These are phyloP conservation scores for Vitis vinifera DNA, from an alignment of 164 flowering plant genomes.

Conservation along the genomic window ASM3070453v1 NC_081811.1:25608501-25609000, in stretches of 20 bases:
- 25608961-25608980: background rate
- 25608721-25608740: conserved; percentile 29
- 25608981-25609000: background rate
- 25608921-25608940: conserved; percentile 13
- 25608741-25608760: conserved; percentile 27
- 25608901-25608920: conserved; percentile 11
- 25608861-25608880: conserved; percentile 8
- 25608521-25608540: conserved; percentile 17
- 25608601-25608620: conserved; percentile 23
- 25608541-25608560: conserved; percentile 10
- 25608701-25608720: conserved; percentile 47
- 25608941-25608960: background rate
- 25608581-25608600: conserved; percentile 17
- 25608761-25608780: conserved; percentile 32
- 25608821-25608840: conserved; percentile 12
- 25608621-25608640: conserved; percentile 24
- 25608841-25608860: conserved; percentile 28
- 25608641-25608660: conserved; percentile 27
- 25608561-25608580: conserved; percentile 27
- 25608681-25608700: conserved; percentile 34
- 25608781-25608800: conserved; percentile 24
- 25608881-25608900: conserved; percentile 15
- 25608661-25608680: conserved; percentile 22
- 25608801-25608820: conserved; percentile 28
- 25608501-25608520: conserved; percentile 15